phyloP scores from a whole-genome alignment of 257 asterid genomes.

The Solanum virginianum region DNA sequence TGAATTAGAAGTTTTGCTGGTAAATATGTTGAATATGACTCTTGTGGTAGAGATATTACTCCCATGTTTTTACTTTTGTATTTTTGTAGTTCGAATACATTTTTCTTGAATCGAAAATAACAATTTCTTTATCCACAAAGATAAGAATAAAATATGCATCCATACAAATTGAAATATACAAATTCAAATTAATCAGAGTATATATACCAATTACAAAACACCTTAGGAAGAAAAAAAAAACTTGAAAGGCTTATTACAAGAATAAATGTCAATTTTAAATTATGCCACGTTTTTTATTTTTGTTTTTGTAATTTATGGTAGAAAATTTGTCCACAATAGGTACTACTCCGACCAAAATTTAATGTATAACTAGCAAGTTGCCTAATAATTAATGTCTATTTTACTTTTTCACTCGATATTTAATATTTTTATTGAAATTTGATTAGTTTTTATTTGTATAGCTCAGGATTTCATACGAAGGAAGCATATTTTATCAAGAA shows the following conservation, averaged over 20 bases:
- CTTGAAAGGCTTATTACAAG: not conserved
- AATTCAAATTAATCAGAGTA: not conserved
- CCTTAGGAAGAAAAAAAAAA: not conserved
- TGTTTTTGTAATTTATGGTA: not conserved
- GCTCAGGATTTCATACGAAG: no score
- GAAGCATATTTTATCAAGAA: no score
- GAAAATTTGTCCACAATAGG: not conserved
- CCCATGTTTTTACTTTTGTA: no score
- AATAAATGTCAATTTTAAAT: not conserved
- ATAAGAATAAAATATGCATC: not conserved
- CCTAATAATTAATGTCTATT: not conserved
- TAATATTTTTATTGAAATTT: no score
- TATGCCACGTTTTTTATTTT: not conserved
- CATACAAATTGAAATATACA: not conserved
- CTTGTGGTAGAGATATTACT: no score
- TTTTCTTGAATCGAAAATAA: no score
- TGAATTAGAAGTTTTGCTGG: no score
- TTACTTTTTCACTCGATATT: no score
- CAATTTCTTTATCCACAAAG: not conserved
- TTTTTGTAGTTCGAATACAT: no score
- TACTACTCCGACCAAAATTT: not conserved
- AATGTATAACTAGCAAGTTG: not conserved
- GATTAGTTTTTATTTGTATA: no score
- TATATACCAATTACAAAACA: not conserved
- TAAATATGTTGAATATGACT: no score